Evolutionary conservation across 2,329 filamentous ascomycete species (phyloP), one percentile per base, ranked within the genome.

Genomic region (Lachnellula arida): DNA sequence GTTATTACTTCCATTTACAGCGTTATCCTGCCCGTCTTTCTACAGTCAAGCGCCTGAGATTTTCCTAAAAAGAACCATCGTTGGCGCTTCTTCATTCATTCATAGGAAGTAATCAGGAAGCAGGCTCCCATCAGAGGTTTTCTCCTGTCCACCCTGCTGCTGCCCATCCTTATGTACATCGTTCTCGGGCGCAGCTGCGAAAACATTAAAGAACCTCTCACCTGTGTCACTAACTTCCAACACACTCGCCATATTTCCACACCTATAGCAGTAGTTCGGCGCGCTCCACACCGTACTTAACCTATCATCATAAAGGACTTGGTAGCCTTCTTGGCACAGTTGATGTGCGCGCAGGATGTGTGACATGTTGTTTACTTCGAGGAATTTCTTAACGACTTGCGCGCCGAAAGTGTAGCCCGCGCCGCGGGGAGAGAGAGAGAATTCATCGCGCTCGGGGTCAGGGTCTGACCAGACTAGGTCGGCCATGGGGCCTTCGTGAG

Each of bases 401-500:
- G 92, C 91, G 54, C 94, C 94, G 71, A 99, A 99, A 0, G 93
- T 97, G 72, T 99, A 99, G 23, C 94, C 94, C 19, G 94, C 94
- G 44, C 94, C 94, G 60, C 94, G 83, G 2, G 94, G 94, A 7
- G 89, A 95, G 15, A 99, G 81, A 6, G 89, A 95, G 74, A 99
- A 99, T 72, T 99, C 94, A 74, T 99, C 94, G 55, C 92, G 84
- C 66, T 99, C 94, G n/a, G 90, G 88, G 71, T 99, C 94, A 0
- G 94, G 94, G 71, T 99, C 94, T 19, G 91, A 96, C 94, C 94
- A 99, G 34, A 99, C 94, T 5, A 99, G 78, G 72, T 99, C 94
- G n/a, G 94, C 94, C 94, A 99, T 99, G 35, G 94, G 94, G 0
- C 94, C 94, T 74, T 99, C 94, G 75, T 99, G 94, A 5, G 94